phyloP scores from a whole-genome alignment of 805 yeast genomes.

The Yarrowia porcina region DNA sequence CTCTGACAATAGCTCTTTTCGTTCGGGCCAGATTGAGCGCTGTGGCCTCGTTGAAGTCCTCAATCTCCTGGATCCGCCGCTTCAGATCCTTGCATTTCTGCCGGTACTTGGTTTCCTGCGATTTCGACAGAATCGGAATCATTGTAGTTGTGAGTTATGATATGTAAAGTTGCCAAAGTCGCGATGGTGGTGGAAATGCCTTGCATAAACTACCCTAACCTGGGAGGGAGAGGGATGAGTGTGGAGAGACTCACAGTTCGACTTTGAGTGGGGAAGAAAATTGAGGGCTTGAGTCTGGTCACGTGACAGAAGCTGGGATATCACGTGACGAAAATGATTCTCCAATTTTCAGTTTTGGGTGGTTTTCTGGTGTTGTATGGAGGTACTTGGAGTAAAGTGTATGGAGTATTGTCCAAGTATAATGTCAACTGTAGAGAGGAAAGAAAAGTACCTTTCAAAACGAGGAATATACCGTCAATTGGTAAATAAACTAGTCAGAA shows the following conservation, averaged over 20 bases:
- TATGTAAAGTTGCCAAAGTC: not conserved
- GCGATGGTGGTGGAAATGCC: slow-evolving; percentile 6
- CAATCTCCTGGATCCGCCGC: slow-evolving; percentile 65
- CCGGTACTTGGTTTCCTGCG: slow-evolving; percentile 44
- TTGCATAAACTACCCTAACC: not conserved
- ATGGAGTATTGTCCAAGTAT: no score
- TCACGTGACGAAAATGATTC: no score
- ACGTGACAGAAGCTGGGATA: no score
- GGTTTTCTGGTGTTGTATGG: no score
- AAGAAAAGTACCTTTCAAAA: no score
- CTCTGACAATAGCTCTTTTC: slow-evolving; percentile 67
- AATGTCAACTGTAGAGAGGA: no score
- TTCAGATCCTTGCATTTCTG: slow-evolving; percentile 71
- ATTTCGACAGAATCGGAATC: slow-evolving; percentile 24
- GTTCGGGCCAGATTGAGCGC: slow-evolving; percentile 75
- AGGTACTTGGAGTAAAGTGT: no score
- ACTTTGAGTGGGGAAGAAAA: not conserved
- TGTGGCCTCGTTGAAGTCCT: slow-evolving; percentile 71
- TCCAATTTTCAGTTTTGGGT: no score
- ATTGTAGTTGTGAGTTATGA: not conserved
- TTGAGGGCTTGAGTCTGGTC: no score
- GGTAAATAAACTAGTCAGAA: no score
- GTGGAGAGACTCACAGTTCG: not conserved
- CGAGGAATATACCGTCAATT: no score
- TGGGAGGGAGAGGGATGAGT: no score